These are phyloP conservation scores for Diutina scorzettiae DNA, from an alignment of 1,139 yeast genomes.

Conservation along the genomic window DNA sequence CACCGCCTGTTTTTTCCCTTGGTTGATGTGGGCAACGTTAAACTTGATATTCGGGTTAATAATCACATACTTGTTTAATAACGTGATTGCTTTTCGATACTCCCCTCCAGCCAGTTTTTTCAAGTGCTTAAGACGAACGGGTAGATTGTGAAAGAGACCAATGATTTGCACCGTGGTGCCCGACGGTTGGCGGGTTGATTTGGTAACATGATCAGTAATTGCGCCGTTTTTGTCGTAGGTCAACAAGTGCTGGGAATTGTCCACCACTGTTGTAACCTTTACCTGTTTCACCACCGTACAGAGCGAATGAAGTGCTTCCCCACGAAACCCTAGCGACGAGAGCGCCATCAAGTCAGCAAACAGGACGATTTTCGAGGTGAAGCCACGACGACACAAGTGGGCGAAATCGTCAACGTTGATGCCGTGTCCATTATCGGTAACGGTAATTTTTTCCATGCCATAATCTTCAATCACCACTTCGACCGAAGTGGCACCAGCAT, in stretches of 20 bases:
- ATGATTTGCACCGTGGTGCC: conserved; percentile 50
- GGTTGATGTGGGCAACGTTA: conserved; percentile 39
- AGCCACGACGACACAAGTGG: neutral
- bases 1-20: conserved; percentile 37
- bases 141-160: conserved; percentile 49
- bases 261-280: conserved; percentile 43
- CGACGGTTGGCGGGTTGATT: conserved; percentile 26
- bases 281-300: conserved; percentile 44
- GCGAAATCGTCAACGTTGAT: neutral
- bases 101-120: conserved; percentile 59
- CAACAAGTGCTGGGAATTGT: conserved; percentile 39
- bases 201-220: conserved; percentile 20
- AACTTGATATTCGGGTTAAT: conserved; percentile 48
- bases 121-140: conserved; percentile 66
- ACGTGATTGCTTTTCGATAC: conserved; percentile 48
- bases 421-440: conserved; percentile 3
- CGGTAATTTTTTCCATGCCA: neutral
- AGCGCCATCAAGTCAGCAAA: neutral
- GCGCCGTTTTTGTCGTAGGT: conserved; percentile 43
- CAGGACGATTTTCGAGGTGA: neutral
- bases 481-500: conserved; percentile 28
- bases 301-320: conserved; percentile 72
- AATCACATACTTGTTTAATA: conserved; percentile 61
- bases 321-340: conserved; percentile 57
- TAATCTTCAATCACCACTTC: neutral